Base-by-base conservation (phyloP, 2,329 filamentous ascomycete genomes). In the Raffaelea albimanens region DNA sequence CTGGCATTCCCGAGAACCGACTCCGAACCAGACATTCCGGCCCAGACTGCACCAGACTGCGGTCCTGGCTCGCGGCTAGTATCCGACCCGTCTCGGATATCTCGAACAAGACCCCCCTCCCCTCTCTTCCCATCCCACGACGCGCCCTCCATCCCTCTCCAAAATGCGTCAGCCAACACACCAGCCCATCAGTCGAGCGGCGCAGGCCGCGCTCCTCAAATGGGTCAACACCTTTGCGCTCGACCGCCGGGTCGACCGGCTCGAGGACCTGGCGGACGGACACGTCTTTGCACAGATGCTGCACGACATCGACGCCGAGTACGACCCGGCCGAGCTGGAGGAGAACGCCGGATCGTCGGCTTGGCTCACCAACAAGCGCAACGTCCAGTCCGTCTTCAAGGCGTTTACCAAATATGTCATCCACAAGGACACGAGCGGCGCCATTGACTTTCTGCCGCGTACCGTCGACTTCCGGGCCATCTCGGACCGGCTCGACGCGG, bases 331-430 rank as follows among this genome's bases (percentile, higher is more conserved):
- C 0, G 68, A 76, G 51, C 71, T 82, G 47, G 70, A 77, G 48
- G 64, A 67, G 42, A 70, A 62, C 50, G 61, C 66, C 42, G 63
- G 67, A 45, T 63, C 66, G 25, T 65, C 67, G 43, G 61, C 66
- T 50, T 69, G 71, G 57, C 59, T 74, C 49, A 66, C 69, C 71
- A 95, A 95, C 67, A 81, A 88, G 18, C 83, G 93, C 44, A 93
- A 98, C 60, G 88, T 94, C 3, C 96, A 98, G 62, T 84, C 87
- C 2, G 82, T 94, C 19, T 76, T 97, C 50, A 97, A 97, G 63
- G 70, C 78, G 11, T 72, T 98, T 2, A 89, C 93, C 3, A 95
- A 95, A 61, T 80, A 78, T 57, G 73, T 80, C 47, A 72, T 56
- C 36, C 53, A 56, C 45, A 54, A 52, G 43, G 55, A 56, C 53